These are phyloP conservation scores for Astragalus membranaceus DNA, from an alignment of 306 rosid species.

Conservation along the genomic window DNA sequence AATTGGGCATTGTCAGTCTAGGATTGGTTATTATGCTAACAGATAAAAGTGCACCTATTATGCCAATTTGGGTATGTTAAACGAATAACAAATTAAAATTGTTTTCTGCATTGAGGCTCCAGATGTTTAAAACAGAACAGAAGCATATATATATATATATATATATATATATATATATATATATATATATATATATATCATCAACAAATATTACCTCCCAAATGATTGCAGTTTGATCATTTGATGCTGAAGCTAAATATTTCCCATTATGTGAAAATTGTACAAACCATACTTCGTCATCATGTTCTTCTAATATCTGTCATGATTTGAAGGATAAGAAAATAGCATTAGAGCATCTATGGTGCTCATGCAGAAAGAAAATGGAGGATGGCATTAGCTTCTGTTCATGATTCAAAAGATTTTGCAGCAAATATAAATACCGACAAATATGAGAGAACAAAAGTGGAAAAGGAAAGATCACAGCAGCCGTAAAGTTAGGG, in stretches of 20 bases:
- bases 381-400: not conserved
- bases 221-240: constrained; percentile 70
- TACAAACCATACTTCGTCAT: constrained; percentile 84
- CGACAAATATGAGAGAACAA: not conserved
- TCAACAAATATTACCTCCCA: constrained; percentile 72
- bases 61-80: not conserved
- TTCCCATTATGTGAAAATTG: constrained; percentile 86
- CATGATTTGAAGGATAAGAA: constrained; percentile 2
- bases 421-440: not conserved
- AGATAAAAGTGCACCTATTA: not conserved
- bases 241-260: constrained; percentile 87
- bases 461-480: not conserved
- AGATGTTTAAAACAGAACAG: constrained; percentile 10
- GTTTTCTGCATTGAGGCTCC: not conserved
- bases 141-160: too few species aligned
- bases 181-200: too few species aligned
- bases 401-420: not conserved
- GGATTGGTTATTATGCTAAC: not conserved
- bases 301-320: constrained; percentile 71
- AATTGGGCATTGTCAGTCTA: not conserved
- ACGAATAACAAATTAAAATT: constrained; percentile 7
- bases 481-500: not conserved
- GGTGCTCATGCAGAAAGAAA: constrained; percentile 1
- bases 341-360: constrained; percentile 18
- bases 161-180: too few species aligned